Evolutionary conservation across 2,329 filamentous ascomycete genomes (phyloP).

Genomic region (Exophiala aquamarina): DNA sequence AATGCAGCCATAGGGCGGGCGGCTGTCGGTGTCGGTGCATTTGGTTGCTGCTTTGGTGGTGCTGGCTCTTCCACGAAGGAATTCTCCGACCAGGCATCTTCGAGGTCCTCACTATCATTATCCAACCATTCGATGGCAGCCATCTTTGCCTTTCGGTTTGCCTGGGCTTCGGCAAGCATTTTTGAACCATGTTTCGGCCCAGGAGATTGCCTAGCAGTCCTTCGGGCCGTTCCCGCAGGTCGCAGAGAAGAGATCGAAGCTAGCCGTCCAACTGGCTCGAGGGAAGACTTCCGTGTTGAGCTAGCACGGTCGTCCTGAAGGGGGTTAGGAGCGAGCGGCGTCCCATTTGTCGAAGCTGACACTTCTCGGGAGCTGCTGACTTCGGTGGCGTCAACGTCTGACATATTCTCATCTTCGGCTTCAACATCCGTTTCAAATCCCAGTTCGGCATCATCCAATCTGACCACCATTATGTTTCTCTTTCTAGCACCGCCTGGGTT

Average conservation of each 20-base stretch:
- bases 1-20: not conserved
- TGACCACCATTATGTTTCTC: slow-evolving; percentile 3
- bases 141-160: slow-evolving; percentile 36
- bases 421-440: slow-evolving; percentile 12
- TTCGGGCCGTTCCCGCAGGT: slow-evolving; percentile 1
- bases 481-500: not conserved
- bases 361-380: too few relatives aligned
- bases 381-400: too few relatives aligned
- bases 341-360: too few relatives aligned
- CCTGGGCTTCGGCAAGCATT: slow-evolving; percentile 27
- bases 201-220: too few relatives aligned
- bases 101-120: slow-evolving; percentile 27
- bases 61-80: slow-evolving; percentile 13
- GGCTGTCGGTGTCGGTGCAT: not conserved
- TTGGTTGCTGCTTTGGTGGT: not conserved
- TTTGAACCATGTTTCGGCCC: not conserved
- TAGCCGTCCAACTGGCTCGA: not conserved
- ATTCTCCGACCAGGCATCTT: slow-evolving; percentile 20
- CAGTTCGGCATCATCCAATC: slow-evolving; percentile 12
- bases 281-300: too few relatives aligned
- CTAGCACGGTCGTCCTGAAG: too few relatives aligned
- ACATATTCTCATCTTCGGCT: slow-evolving; percentile 3
- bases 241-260: not conserved
- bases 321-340: too few relatives aligned
- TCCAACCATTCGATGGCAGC: slow-evolving; percentile 33